These are phyloP conservation scores for Neonectria faginata DNA, from an alignment of 2,329 filamentous ascomycete genomes.

Conservation along the genomic window DNA sequence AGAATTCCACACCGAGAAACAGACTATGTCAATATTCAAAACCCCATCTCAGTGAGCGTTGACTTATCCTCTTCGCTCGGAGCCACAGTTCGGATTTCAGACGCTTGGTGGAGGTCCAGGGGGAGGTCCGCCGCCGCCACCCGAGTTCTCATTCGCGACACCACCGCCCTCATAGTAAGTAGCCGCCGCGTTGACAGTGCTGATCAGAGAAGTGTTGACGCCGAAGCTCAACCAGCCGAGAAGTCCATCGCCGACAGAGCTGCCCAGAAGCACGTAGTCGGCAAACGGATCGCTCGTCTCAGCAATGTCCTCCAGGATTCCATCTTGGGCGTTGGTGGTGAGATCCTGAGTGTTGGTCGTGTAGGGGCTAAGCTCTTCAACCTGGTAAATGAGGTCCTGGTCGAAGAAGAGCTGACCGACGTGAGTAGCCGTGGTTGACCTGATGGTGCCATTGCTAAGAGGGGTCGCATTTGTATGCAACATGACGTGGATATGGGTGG, in stretches of 20 bases:
- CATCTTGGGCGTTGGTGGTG: constrained; percentile 63
- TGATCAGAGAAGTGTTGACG: neutral
- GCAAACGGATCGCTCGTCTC: constrained; percentile 22
- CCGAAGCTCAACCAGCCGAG: too few relatives aligned
- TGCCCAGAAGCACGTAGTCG: constrained; percentile 20
- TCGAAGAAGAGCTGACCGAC: constrained; percentile 71
- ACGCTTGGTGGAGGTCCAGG: neutral
- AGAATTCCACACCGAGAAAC: too few relatives aligned
- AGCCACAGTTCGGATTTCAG: neutral
- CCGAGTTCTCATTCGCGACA: constrained; percentile 5
- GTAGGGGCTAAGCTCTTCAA: constrained; percentile 60
- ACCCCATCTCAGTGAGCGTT: neutral
- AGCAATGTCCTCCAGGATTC: constrained; percentile 11
- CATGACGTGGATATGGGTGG: constrained; percentile 48
- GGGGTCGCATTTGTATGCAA: constrained; percentile 43
- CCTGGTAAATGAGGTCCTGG: constrained; percentile 63
- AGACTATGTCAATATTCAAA: too few relatives aligned
- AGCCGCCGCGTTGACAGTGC: constrained; percentile 7
- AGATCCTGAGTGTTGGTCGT: constrained; percentile 55
- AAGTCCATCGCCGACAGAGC: constrained; percentile 11
- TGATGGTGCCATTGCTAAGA: constrained; percentile 61
- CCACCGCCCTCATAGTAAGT: constrained; percentile 20
- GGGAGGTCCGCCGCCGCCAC: constrained; percentile 4
- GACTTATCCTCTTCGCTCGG: neutral
- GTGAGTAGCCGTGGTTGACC: constrained; percentile 58